Evolutionary conservation across 2,329 filamentous ascomycete species (phyloP), one percentile per base, ranked within the genome.

Genomic region (Mollisia scopiformis): DNA sequence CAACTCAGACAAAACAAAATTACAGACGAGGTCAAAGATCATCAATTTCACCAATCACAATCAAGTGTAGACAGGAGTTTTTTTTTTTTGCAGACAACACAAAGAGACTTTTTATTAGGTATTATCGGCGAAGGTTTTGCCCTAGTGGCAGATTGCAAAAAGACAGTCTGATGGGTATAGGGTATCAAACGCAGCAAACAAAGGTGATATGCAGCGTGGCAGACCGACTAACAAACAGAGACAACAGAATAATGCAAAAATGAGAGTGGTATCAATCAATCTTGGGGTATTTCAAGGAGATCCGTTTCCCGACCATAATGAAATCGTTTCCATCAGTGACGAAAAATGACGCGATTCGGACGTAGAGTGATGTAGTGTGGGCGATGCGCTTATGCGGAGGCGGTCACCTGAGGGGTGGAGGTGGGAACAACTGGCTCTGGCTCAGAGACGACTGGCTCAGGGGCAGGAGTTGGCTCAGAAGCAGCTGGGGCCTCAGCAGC

Each of bases 131-230:
- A 63, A n/a, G 56, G 63, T 62, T 64, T 69, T 73, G 72, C 72
- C 72, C 72, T 74, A 74, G 64, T 71, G 72, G 73, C 73, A 73
- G 72, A 73, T 72, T 73, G 71, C 69, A 63, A 70, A 72, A 70
- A 70, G 69, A 74, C 69, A 72, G 72, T 72, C 73, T 73, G 43
- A 27, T 47, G 72, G 72, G 73, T 75, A 75, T 74, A 73, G 71
- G 73, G 73, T 75, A 75, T 75, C 73, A 75, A 74, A 72, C 71
- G 69, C 70, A 71, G 68, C 67, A 66, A 59, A 67, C 68, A 62
- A n/a, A n/a, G n/a, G n/a, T n/a, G n/a, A n/a, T n/a, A 69, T 68
- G 69, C 68, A 66, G 66, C 64, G 63, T 64, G n/a, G 64, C 62
- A 66, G 66, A 69, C 66, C 62, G 71, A 66, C 69, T 63, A 61